A percentile compares a stretch with the other conserved stretches of the same genome.
Evolutionary conservation across 1,284 basidiomycete species (phyloP).

Genomic region (Pseudozyma pruni): DNA sequence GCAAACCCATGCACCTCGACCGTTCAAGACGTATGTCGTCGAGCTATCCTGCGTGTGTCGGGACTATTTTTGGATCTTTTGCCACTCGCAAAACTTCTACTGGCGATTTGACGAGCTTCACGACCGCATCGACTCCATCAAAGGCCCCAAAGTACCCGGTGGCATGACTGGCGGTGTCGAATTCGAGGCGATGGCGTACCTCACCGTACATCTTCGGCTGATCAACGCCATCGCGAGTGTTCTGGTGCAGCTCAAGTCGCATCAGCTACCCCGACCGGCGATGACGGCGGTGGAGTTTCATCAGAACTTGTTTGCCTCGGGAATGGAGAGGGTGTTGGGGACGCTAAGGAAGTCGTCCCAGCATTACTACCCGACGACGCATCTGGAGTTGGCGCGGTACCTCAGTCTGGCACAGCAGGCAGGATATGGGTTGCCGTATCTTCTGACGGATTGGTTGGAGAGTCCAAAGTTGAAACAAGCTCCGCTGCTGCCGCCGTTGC

Average conservation of each 20-base stretch:
- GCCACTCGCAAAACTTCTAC: slow-evolving; percentile 89
- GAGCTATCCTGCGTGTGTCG: slow-evolving; percentile 89
- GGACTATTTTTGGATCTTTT: slow-evolving; percentile 98
- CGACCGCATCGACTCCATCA: slow-evolving; percentile 76
- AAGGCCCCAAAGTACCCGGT: slow-evolving; percentile 91
- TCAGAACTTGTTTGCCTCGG: slow-evolving; percentile 42
- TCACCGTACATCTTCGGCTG: slow-evolving; percentile 68
- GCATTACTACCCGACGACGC: slow-evolving; percentile 58
- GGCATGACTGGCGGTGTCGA: slow-evolving; percentile 99
- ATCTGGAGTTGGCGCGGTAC: slow-evolving; percentile 61
- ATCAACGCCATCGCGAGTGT: slow-evolving; percentile 43
- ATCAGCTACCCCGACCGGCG: slow-evolving; percentile 18
- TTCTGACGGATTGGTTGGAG: slow-evolving; percentile 41
- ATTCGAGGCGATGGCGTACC: slow-evolving; percentile 94
- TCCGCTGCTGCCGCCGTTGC: slow-evolving; percentile 29
- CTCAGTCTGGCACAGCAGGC: slow-evolving; percentile 24
- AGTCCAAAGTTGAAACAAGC: slow-evolving; percentile 7
- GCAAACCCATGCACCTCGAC: slow-evolving; percentile 80
- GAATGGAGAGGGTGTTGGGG: slow-evolving; percentile 51
- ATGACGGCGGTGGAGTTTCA: slow-evolving; percentile 53
- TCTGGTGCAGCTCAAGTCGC: slow-evolving; percentile 22
- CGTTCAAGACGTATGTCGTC: slow-evolving; percentile 89
- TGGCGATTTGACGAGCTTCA: slow-evolving; percentile 86
- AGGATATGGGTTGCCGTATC: slow-evolving; percentile 22
- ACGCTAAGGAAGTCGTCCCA: slow-evolving; percentile 47